A percentile compares a stretch with the other conserved stretches of the same genome.
phyloP scores from a whole-genome alignment of 2,329 filamentous ascomycete species.

The Colletotrichum kahawae region DNA sequence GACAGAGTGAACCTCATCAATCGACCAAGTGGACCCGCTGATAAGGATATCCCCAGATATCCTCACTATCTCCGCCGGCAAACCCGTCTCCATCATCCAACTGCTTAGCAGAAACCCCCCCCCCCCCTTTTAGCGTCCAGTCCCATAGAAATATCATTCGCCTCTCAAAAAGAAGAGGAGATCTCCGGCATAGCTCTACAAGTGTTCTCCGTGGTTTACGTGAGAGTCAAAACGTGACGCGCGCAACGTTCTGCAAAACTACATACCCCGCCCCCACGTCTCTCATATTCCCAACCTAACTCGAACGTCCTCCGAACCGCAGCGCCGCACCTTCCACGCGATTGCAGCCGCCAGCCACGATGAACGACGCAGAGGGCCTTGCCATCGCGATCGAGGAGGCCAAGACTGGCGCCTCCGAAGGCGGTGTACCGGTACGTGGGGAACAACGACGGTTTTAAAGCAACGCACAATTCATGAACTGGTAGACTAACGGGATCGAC shows the following conservation, averaged over 20 bases:
- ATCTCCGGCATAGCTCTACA: neutral
- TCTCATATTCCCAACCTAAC: neutral
- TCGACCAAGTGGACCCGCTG: neutral
- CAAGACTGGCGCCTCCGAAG: constrained; percentile 10
- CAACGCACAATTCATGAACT: neutral
- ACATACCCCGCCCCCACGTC: neutral
- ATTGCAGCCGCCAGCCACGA: neutral
- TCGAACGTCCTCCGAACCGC: neutral
- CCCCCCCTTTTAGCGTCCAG: neutral
- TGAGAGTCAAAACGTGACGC: neutral
- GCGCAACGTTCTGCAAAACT: neutral
- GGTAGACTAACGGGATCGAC: neutral
- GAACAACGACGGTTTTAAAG: neutral
- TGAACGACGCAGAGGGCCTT: constrained; percentile 19
- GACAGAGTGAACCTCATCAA: neutral
- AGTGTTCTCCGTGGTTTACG: neutral
- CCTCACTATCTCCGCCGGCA: neutral
- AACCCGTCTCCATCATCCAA: neutral
- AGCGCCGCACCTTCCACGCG: neutral
- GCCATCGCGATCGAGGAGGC: constrained; percentile 22
- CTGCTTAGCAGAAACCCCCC: neutral
- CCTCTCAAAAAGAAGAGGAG: neutral
- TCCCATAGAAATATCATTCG: neutral
- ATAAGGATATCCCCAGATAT: neutral
- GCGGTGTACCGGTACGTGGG: constrained; percentile 12